Conservation (phyloP, 208 protist genomes). For the Phytomonas francai region DNA sequence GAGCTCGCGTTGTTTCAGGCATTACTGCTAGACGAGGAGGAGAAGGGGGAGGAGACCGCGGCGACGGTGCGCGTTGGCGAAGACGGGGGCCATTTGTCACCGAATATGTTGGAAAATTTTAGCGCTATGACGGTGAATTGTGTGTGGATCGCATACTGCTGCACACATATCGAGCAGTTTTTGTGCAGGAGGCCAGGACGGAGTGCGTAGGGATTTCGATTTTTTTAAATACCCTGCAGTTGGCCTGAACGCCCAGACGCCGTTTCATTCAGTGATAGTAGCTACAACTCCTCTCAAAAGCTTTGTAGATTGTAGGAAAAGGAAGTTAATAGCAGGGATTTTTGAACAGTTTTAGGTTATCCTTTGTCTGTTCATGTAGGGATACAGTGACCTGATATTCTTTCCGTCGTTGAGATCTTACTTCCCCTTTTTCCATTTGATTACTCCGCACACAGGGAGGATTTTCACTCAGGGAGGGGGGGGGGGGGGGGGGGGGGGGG, state of each 20-base stretch:
- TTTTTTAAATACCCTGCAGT: slow-evolving; percentile 2
- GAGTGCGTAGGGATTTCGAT: slow-evolving; percentile 12
- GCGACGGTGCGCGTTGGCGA: too few relatives aligned
- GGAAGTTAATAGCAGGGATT: neutral
- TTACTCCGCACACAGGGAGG: neutral
- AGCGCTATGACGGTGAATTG: slow-evolving; percentile 45
- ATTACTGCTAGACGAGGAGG: neutral
- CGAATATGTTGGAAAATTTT: too few relatives aligned
- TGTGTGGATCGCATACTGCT: slow-evolving; percentile 64
- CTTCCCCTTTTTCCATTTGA: slow-evolving; percentile 4
- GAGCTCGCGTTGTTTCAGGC: neutral
- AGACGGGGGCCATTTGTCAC: too few relatives aligned
- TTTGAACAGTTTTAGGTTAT: neutral
- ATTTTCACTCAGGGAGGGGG: too few relatives aligned
- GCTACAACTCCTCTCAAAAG: neutral
- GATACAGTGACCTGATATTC: neutral
- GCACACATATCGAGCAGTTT: slow-evolving; percentile 42
- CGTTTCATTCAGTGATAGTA: neutral
- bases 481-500: too few relatives aligned
- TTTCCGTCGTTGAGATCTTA: slow-evolving; percentile 10
- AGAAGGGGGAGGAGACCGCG: neutral
- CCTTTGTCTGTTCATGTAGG: neutral
- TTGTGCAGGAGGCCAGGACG: slow-evolving; percentile 17
- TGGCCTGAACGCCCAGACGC: neutral
- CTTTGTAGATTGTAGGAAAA: neutral